phyloP scores from a whole-genome alignment of 306 rosid genomes.

The Lathyrus sativus region DNA sequence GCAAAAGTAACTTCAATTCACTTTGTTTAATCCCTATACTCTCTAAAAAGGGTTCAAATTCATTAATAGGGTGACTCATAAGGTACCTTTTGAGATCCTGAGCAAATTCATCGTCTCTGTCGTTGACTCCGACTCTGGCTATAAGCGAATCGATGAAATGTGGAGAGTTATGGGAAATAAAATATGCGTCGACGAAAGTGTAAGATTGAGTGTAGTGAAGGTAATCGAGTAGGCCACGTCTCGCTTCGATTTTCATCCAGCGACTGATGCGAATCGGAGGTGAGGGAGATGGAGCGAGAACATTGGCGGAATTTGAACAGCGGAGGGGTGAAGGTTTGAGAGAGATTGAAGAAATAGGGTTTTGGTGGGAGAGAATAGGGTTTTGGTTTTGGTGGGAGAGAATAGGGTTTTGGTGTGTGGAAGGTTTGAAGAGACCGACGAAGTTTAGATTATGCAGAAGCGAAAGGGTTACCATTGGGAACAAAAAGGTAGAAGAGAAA shows the following conservation, averaged over 20 bases:
- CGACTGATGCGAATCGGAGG: constrained; percentile 44
- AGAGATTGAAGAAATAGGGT: constrained; percentile 37
- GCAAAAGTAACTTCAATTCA: constrained; percentile 53
- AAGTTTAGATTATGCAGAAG: background rate
- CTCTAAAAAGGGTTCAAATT: constrained; percentile 85
- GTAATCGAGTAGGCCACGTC: constrained; percentile 58
- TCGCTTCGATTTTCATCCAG: constrained; percentile 48
- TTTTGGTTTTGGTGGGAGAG: constrained; percentile 40
- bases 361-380: constrained; percentile 28
- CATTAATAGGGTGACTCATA: constrained; percentile 71
- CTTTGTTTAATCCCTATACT: constrained; percentile 65
- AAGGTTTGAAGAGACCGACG: constrained; percentile 22
- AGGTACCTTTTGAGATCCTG: constrained; percentile 51
- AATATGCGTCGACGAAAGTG: constrained; percentile 64
- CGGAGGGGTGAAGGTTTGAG: constrained; percentile 34
- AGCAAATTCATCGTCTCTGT: constrained; percentile 36
- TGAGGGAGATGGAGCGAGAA: constrained; percentile 23
- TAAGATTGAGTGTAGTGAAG: constrained; percentile 64
- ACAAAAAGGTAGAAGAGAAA: too few relatives aligned
- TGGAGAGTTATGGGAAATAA: constrained; percentile 69
- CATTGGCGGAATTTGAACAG: constrained; percentile 27
- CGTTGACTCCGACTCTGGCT: constrained; percentile 34
- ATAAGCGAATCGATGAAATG: constrained; percentile 53
- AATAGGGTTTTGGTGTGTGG: too few relatives aligned
- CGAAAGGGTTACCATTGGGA: too few relatives aligned